phyloP scores from a whole-genome alignment of 2,329 filamentous ascomycete species.

The Cladosporium phlei region DNA sequence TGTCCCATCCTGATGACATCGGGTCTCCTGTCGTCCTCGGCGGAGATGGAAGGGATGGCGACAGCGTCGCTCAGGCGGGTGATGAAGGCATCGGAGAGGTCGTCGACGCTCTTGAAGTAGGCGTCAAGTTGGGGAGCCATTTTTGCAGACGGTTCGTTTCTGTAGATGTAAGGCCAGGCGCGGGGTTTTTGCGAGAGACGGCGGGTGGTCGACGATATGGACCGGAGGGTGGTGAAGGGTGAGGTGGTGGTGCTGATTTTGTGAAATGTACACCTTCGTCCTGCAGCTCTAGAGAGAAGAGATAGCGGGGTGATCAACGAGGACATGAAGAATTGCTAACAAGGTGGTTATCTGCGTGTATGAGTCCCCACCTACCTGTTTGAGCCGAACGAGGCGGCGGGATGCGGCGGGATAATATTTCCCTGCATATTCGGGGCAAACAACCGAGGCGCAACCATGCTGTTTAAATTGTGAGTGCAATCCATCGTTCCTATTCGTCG shows the following conservation, averaged over 20 bases:
- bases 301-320: neutral
- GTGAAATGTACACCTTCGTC: neutral
- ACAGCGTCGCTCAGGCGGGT: constrained; percentile 86
- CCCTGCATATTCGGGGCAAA: neutral
- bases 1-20: constrained; percentile 97
- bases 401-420: too few species aligned
- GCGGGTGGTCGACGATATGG: neutral
- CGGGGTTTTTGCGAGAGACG: constrained; percentile 6
- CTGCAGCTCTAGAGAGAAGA: neutral
- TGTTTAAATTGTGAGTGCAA: too few species aligned
- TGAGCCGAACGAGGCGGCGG: neutral
- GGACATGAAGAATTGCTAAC: constrained; percentile 6
- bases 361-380: neutral
- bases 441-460: neutral
- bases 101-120: constrained; percentile 90
- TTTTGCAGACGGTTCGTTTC: constrained; percentile 32
- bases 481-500: too few species aligned
- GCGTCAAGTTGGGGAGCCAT: constrained; percentile 89
- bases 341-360: constrained; percentile 3
- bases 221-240: neutral
- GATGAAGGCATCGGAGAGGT: constrained; percentile 74
- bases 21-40: constrained; percentile 78
- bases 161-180: constrained; percentile 46
- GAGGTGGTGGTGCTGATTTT: neutral
- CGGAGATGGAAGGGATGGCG: constrained; percentile 91